Conservation (phyloP, 768 basidiomycete species). For the Psilocybe cubensis region DNA sequence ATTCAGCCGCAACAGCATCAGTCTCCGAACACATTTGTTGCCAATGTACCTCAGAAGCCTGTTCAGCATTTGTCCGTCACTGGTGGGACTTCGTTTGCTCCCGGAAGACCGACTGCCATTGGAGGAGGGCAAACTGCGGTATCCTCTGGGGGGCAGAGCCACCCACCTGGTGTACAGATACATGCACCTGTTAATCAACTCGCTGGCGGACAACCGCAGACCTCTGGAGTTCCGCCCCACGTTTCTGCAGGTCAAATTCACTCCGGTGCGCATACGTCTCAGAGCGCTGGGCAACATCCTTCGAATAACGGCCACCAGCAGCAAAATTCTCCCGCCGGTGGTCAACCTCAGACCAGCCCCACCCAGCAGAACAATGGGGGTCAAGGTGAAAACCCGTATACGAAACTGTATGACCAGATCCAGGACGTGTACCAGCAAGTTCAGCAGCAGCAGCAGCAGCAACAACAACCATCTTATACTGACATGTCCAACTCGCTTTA, state of each 20-base stretch:
- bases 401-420: neutral
- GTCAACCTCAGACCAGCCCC: neutral
- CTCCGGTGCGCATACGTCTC: neutral
- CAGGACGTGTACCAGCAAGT: neutral
- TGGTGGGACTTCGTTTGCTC: neutral
- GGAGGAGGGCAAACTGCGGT: neutral
- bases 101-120: neutral
- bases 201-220: no score
- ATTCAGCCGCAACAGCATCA: constrained; percentile 17
- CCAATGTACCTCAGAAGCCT: neutral
- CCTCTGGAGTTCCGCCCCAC: neutral
- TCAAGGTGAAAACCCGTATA: constrained; percentile 2
- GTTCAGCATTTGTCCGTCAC: neutral
- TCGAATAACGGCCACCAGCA: neutral
- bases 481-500: neutral
- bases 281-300: neutral
- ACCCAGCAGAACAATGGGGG: neutral
- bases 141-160: neutral
- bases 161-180: no score
- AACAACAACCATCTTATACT: constrained; percentile 1
- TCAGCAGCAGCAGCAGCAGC: constrained; percentile 4
- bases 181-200: no score
- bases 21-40: neutral
- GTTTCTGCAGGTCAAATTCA: neutral
- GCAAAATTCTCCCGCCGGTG: neutral